phyloP scores from a whole-genome alignment of 2,329 filamentous ascomycete species.

The Byssochlamys sp. region DNA sequence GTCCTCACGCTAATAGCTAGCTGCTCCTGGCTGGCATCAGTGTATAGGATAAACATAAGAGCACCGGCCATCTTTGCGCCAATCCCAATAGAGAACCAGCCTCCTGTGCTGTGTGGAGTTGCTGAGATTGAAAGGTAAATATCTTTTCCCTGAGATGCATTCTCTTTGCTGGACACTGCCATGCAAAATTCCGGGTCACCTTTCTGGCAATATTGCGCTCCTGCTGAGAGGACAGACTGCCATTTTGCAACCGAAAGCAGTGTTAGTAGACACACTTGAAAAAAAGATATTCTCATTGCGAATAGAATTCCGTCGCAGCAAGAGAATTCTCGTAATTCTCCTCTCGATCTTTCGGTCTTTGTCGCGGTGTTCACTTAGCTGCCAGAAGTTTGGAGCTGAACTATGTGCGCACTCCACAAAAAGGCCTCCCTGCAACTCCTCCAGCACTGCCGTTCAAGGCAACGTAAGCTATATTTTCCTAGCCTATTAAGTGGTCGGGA shows the following conservation, averaged over 20 bases:
- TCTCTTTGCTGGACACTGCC: conserved; percentile 3
- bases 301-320: background rate
- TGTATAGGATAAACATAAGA: conserved; percentile 21
- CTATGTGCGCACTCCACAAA: background rate
- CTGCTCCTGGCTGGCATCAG: conserved; percentile 13
- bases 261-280: background rate
- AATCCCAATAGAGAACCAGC: conserved; percentile 20
- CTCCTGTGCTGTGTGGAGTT: conserved; percentile 2
- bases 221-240: conserved; percentile 1
- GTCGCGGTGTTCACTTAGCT: background rate
- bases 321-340: background rate
- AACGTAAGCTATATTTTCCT: background rate
- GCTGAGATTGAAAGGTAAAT: conserved; percentile 7
- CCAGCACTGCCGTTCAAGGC: background rate
- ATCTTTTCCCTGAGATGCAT: conserved; percentile 4
- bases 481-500: background rate
- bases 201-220: conserved; percentile 7
- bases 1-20: conserved; percentile 19
- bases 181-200: conserved; percentile 5
- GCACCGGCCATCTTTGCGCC: conserved; percentile 17
- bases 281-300: background rate
- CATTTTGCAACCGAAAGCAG: background rate
- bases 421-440: background rate
- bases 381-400: background rate
- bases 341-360: background rate